phyloP scores from a whole-genome alignment of 352 stramenopile genomes.

The Globisporangium echinulatum region DNA sequence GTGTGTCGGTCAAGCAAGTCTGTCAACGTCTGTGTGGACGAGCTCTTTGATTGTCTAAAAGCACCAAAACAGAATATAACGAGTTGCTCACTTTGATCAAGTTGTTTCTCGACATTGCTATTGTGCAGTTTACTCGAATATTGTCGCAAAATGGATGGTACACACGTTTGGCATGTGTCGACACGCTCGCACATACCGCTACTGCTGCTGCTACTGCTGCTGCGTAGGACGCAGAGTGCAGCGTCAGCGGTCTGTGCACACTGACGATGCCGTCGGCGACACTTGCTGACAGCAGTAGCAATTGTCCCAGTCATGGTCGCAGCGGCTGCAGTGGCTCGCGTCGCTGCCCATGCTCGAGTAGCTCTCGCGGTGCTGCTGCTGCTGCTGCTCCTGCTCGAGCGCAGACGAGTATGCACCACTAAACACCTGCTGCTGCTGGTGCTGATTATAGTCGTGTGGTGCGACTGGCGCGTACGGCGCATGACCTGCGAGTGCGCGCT shows the following conservation, averaged over 20 bases:
- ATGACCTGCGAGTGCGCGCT: slow-evolving; percentile 10
- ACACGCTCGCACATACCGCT: neutral
- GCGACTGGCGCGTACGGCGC: slow-evolving; percentile 5
- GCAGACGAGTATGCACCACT: neutral
- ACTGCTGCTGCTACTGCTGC: neutral
- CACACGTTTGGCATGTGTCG: neutral
- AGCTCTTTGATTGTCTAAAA: neutral
- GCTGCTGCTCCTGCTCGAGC: slow-evolving; percentile 7
- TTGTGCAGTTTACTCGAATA: neutral
- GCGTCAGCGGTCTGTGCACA: slow-evolving; percentile 41
- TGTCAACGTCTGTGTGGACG: neutral
- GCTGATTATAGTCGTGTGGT: neutral
- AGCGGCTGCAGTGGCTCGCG: slow-evolving; percentile 61
- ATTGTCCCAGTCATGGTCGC: slow-evolving; percentile 58
- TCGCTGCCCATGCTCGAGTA: slow-evolving; percentile 50
- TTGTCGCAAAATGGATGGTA: neutral
- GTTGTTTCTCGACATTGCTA: neutral
- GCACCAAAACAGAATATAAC: neutral
- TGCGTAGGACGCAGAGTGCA: too few species aligned
- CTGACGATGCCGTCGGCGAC: slow-evolving; percentile 56
- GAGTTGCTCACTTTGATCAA: neutral
- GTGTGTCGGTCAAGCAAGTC: neutral
- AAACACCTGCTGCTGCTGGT: slow-evolving; percentile 3
- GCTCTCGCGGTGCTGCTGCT: slow-evolving; percentile 22
- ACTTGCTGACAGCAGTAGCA: slow-evolving; percentile 75